Conservation (phyloP, 2,329 filamentous ascomycete species). For the Bimuria novae-zelandiae region DNA sequence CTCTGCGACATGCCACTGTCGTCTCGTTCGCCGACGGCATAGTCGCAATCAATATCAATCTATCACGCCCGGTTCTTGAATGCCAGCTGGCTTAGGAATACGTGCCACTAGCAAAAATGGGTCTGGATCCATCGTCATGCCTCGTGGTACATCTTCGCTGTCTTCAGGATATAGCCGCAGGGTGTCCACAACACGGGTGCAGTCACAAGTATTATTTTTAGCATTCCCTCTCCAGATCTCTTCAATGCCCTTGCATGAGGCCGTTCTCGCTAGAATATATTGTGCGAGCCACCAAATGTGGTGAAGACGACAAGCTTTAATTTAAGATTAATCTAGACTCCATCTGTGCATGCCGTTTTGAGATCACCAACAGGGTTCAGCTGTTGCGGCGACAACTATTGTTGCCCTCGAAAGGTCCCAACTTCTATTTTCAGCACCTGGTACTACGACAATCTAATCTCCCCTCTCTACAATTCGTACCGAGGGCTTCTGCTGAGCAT, state of each 20-base stretch:
- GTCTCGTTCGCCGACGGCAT: slow-evolving; percentile 26
- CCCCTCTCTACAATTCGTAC: slow-evolving; percentile 29
- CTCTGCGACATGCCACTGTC: slow-evolving; percentile 15
- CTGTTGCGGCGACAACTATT: slow-evolving; percentile 24
- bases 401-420: slow-evolving; percentile 18
- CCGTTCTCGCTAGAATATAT: slow-evolving; percentile 34
- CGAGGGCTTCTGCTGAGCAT: slow-evolving; percentile 29
- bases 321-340: slow-evolving; percentile 47
- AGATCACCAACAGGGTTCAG: slow-evolving; percentile 40
- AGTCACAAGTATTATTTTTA: slow-evolving; percentile 36
- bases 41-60: slow-evolving; percentile 42
- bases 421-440: slow-evolving; percentile 35
- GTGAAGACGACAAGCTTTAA: slow-evolving; percentile 46
- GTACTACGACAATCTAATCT: slow-evolving; percentile 28
- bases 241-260: slow-evolving; percentile 35
- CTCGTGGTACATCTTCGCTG: slow-evolving; percentile 11
- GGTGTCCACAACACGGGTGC: slow-evolving; percentile 21
- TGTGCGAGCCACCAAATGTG: slow-evolving; percentile 25
- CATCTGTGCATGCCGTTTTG: slow-evolving; percentile 39
- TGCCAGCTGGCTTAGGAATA: slow-evolving; percentile 23
- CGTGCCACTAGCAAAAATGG: slow-evolving; percentile 23
- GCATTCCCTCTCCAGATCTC: slow-evolving; percentile 20
- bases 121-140: slow-evolving; percentile 31
- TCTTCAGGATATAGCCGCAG: slow-evolving; percentile 14
- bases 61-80: slow-evolving; percentile 27